Evolutionary conservation across 164 flowering plant species (phyloP), one percentile per base, ranked within the genome.

Genomic region (Pachysandra terminalis): DNA sequence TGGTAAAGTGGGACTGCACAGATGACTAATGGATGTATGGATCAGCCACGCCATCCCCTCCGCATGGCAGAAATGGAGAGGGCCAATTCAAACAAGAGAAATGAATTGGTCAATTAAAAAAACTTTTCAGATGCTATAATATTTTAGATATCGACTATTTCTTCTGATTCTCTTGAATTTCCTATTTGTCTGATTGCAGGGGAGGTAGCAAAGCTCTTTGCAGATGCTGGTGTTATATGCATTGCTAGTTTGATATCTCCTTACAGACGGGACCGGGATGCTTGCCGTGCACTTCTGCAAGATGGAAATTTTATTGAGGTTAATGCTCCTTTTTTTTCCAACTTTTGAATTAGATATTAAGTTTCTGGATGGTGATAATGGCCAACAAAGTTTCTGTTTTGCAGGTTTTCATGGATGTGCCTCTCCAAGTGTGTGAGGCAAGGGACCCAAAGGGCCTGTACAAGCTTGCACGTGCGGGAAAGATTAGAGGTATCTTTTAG

Each of bases 401-500:
- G 58, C 66, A 95, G 98, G 97, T 92, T 49, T 95, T 81, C 78
- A 81, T 95, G 91, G 87, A 95, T 77, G 79, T 85, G 66, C 93
- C 98, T 9, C 81, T 96, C 32, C 71, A 81, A 67, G 73, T 96
- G 16, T 96, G 99, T 57, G 99, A 96, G 69, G 75, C 85, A 71
- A 87, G 99, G 80, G 99, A 96, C 69, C 83, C 99, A n/a, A 96
- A 96, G 75, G 99, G 99, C 48, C 78, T 96, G 28, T 96, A 96
- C 85, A 90, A 88, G 80, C 88, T 90, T 64, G 97, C 98, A 19
- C 85, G 99, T 77, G 93, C 96, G 17, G 99, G 99, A 77, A 96
- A 90, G 77, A 89, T 96, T 24, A 88, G 80, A 93, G 98, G 99
- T 95, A 82, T 52, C 56, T n/a, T 53, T 40, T 67, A 17, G 54